Base-by-base conservation (phyloP, 164 flowering plant genomes). In the Magnolia kwangsiensis region DNA sequence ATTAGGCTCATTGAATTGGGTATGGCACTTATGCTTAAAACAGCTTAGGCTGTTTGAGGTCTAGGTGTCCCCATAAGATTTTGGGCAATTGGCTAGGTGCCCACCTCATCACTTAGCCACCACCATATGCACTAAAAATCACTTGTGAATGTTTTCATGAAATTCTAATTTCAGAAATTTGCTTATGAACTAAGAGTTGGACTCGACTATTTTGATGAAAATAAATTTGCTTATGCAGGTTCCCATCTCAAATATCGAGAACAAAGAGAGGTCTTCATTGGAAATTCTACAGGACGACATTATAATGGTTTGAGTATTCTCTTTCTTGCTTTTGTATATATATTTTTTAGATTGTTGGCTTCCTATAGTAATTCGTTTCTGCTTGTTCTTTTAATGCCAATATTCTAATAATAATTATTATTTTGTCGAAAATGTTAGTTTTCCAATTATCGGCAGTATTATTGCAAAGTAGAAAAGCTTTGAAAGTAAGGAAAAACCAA, bases 261-360 rank as follows among this genome's bases (percentile, higher is more conserved):
- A 86, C 74, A 85, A 86, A 67, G 93, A 85, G 72, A 86, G 81
- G 75, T 85, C 87, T 82, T 91, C 89, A 72, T 77, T 94, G 84
- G 90, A 81, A 83, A 67, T 71, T 72, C 83, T 94, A 50, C 78
- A 76, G 78, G 90, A 87, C 72, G 98, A 92, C 75, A 89, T 94
- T 82, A 79, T 87, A 69, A 83, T 37, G 84, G 97, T 92, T 67
- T 71, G 88, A 50, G 27, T 64, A 63, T 80, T 79, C 63, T 73
- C 50, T 20, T 63, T 37, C 23, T 4, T 8, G 16, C 61, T 16
- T 16, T 55, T 27, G 20, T n/a, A 19, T 64, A 21, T 18, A 59
- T 65, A 20, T 37, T 70, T 20, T 49, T 72, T 80, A 24, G 31
- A 19, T 63, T 31, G 69, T 63, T 74, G 31, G 27, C n/a, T 10